Conservation (phyloP, 306 rosid species). For the Betula pendula region DNA sequence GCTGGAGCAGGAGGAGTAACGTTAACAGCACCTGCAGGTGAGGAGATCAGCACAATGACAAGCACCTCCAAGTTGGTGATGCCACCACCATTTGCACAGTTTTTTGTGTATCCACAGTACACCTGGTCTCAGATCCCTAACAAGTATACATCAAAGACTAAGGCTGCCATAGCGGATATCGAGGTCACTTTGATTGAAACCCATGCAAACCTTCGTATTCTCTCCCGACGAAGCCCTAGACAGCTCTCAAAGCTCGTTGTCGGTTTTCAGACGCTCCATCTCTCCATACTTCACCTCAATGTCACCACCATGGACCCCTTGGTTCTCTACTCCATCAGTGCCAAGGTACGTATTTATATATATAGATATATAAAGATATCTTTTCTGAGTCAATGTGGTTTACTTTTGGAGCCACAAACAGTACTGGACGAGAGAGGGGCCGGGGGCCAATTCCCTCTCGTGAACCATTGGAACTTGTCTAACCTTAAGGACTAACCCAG, state of each 20-base stretch:
- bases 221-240: conserved; percentile 48
- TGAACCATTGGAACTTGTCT: too few relatives aligned
- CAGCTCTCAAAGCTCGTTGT: conserved; percentile 62
- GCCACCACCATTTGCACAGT: conserved; percentile 59
- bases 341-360: conserved; percentile 66
- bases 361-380: too few relatives aligned
- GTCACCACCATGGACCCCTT: conserved; percentile 62
- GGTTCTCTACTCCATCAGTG: conserved; percentile 80
- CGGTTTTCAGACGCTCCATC: conserved; percentile 66
- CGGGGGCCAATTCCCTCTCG: too few relatives aligned
- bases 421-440: too few relatives aligned
- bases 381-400: neutral
- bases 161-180: conserved; percentile 76
- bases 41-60: conserved; percentile 31
- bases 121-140: conserved; percentile 64
- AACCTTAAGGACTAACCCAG: too few relatives aligned
- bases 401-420: too few relatives aligned
- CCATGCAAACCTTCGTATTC: conserved; percentile 80
- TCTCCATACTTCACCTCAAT: conserved; percentile 83
- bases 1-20: too few relatives aligned
- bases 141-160: conserved; percentile 54
- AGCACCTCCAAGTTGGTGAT: conserved; percentile 32
- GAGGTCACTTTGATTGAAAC: conserved; percentile 91
- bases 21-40: neutral
- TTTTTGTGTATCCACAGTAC: conserved; percentile 59